Evolutionary conservation across 2,329 filamentous ascomycete species (phyloP).

Genomic region (Cyphellophora attinorum): DNA sequence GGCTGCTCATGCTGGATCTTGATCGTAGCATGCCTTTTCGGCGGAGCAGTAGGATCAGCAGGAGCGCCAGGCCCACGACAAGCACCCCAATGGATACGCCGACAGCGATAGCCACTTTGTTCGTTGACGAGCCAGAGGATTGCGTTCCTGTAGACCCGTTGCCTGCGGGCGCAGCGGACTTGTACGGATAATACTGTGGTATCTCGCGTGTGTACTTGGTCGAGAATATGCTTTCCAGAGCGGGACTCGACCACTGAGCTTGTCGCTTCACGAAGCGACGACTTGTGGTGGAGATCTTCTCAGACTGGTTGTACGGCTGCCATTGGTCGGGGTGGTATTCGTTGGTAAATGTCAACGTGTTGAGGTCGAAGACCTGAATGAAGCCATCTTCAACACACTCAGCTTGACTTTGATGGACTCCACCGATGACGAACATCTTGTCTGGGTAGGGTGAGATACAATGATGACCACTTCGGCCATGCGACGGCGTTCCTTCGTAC

Average conservation of each 20-base stretch:
- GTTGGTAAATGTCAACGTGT: conserved; percentile 23
- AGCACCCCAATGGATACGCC: conserved; percentile 53
- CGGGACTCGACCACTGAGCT: neutral
- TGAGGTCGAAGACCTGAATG: conserved; percentile 40
- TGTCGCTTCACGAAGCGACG: neutral
- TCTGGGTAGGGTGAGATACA: conserved; percentile 39
- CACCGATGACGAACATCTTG: conserved; percentile 31
- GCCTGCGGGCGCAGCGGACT: conserved; percentile 16
- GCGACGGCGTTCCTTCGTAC: conserved; percentile 3
- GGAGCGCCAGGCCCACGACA: conserved; percentile 41
- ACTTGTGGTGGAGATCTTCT: neutral
- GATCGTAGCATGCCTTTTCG: conserved; percentile 21
- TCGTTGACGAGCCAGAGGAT: conserved; percentile 5
- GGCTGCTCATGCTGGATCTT: neutral
- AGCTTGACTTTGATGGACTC: conserved; percentile 16
- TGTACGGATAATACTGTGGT: conserved; percentile 53
- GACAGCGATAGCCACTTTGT: conserved; percentile 47
- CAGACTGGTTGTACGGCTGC: conserved; percentile 19
- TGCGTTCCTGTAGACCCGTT: neutral
- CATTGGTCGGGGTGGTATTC: conserved; percentile 22
- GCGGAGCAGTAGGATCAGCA: conserved; percentile 45
- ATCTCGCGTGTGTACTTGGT: conserved; percentile 47
- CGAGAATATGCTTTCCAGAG: conserved; percentile 38
- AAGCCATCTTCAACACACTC: conserved; percentile 12
- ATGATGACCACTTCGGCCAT: conserved; percentile 22